Conservation (phyloP, 2,329 filamentous ascomycete species). For the Aspergillus fumigatus region DNA sequence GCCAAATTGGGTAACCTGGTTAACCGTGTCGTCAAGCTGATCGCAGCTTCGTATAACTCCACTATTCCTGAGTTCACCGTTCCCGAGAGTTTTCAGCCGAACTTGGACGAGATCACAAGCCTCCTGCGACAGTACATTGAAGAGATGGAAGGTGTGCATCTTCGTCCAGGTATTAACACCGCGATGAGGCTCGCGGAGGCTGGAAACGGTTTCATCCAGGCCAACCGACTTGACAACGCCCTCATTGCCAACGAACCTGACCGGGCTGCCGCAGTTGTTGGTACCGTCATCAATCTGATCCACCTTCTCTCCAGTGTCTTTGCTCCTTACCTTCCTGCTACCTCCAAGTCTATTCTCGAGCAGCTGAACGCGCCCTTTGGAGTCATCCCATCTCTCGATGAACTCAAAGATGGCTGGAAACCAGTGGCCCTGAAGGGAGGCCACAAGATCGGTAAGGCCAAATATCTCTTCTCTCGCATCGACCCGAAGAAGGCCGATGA, state of each 20-base stretch:
- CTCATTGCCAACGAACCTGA: conserved; percentile 57
- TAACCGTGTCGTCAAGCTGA: conserved; percentile 70
- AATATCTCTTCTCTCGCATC: conserved; percentile 78
- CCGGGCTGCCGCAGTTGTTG: conserved; percentile 60
- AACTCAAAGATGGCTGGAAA: conserved; percentile 58
- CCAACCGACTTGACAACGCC: conserved; percentile 58
- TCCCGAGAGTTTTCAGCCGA: conserved; percentile 37
- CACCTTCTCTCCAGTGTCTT: conserved; percentile 75
- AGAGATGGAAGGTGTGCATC: conserved; percentile 57
- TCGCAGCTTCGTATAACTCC: conserved; percentile 64
- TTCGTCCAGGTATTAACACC: conserved; percentile 51
- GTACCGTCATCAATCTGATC: conserved; percentile 77
- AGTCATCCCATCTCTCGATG: conserved; percentile 54
- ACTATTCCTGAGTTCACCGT: conserved; percentile 37
- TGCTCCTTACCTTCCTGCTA: conserved; percentile 81
- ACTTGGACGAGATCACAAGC: conserved; percentile 46
- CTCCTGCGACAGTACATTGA: conserved; percentile 53
- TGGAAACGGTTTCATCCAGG: conserved; percentile 58
- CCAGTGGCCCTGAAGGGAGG: conserved; percentile 58
- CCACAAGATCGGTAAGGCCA: conserved; percentile 75
- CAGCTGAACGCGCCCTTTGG: conserved; percentile 64
- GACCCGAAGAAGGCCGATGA: conserved; percentile 75
- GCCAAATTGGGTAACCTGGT: conserved; percentile 69
- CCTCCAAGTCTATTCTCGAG: conserved; percentile 66
- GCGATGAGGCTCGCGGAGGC: conserved; percentile 55